Evolutionary conservation across 495 filamentous ascomycete genomes (phyloP).

Genomic region (Aspergillus saccharolyticus): DNA sequence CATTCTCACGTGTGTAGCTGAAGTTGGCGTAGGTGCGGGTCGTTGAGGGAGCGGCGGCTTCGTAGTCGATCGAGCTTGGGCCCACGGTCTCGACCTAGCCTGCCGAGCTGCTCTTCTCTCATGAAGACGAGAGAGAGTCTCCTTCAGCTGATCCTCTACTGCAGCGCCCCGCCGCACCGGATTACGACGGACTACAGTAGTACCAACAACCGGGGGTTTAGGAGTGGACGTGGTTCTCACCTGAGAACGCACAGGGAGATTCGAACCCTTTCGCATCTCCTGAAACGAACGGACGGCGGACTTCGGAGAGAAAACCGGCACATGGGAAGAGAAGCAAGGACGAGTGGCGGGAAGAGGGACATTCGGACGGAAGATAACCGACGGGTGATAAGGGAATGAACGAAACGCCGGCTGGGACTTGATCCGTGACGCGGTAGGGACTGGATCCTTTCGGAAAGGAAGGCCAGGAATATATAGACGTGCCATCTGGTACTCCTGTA

Average conservation of each 20-base stretch:
- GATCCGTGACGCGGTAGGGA: slow-evolving; percentile 3
- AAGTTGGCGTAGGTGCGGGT: not conserved
- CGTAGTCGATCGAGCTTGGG: not conserved
- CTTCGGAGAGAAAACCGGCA: slow-evolving; percentile 7
- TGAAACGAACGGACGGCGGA: slow-evolving; percentile 13
- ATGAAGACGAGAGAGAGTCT: too few species aligned
- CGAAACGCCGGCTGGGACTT: slow-evolving; percentile 16
- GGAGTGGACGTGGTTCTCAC: not conserved
- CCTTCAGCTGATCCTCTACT: too few species aligned
- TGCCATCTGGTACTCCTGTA: slow-evolving; percentile 14
- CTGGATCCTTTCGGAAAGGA: not conserved
- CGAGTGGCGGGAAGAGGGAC: not conserved
- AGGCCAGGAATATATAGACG: slow-evolving; percentile 14
- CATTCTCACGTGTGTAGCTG: not conserved
- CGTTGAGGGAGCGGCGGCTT: not conserved
- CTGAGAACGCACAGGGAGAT: slow-evolving; percentile 14
- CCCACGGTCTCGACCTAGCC: not conserved
- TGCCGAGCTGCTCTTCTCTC: too few species aligned
- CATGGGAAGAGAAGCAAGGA: not conserved
- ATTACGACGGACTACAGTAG: not conserved
- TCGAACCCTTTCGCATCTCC: slow-evolving; percentile 13
- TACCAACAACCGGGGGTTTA: not conserved
- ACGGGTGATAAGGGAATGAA: slow-evolving; percentile 2
- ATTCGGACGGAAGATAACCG: slow-evolving; percentile 5
- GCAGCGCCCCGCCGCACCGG: not conserved